Evolutionary conservation across 2,329 filamentous ascomycete genomes (phyloP), one percentile per base, ranked within the genome.

Genomic region (Fusarium avenaceum): DNA sequence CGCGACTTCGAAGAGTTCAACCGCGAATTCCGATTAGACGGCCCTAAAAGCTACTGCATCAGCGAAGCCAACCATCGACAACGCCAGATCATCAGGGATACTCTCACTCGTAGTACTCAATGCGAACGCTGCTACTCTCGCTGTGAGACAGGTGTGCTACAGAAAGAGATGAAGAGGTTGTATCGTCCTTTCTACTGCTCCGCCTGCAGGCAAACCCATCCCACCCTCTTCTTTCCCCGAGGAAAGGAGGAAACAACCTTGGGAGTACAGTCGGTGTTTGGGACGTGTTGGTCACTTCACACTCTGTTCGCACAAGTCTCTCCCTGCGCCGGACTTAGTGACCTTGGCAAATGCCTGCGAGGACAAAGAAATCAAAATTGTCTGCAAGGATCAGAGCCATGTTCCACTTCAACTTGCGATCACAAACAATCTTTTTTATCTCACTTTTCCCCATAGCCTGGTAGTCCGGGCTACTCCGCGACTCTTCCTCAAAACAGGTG

Each of bases 171-270:
- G 49, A 17, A n/a, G 10, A 46, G 47, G 30, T 49, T 65, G 14
- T 65, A 60, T 22, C 14, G 54, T 19, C 35, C 30, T 35, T 46
- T 14, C 11, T 40, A 51, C 22, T 64, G 59, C 22, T 22, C 19
- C 7, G 46, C 33, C 4, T 65, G 49, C 30, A 33, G 24, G 15
- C 1, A 26, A 10, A 7, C 13, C 1, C 63, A 65, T 6, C 52
- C 49, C 3, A 33, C 35, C 7, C 48, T 65, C 26, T 60, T 64
- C 24, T 65, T 65, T 7, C 2, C 62, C 35, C 4, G n/a, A n/a
- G 1, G 50, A 38, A 14, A 28, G 33, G 2, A 32, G 4, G 28
- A 28, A 59, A 24, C 30, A 30, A 17, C 38, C 24, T 13, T 3
- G 20, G 19, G 32, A 51, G 1, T 45, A 49, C 11, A 22, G 24